These are phyloP conservation scores for Sanghuangporus weigelae DNA, from an alignment of 1,284 basidiomycete species.

Conservation along the genomic window DNA sequence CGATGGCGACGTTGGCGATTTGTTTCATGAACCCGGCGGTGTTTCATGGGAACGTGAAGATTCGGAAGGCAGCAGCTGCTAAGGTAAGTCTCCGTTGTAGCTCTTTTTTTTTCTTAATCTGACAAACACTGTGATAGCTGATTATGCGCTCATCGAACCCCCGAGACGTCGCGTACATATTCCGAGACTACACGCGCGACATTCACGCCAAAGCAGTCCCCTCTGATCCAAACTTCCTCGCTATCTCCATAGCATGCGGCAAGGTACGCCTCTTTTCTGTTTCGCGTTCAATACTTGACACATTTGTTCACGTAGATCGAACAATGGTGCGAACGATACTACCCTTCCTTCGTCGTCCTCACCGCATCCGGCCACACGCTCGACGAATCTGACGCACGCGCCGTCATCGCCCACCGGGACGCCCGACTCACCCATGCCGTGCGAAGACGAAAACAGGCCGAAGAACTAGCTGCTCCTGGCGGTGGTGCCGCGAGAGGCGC, in stretches of 20 bases:
- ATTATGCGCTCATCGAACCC: conserved; percentile 91
- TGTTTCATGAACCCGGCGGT: conserved; percentile 95
- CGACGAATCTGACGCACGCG: conserved; percentile 48
- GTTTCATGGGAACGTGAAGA: conserved; percentile 91
- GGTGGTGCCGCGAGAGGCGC: not conserved
- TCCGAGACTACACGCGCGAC: conserved; percentile 74
- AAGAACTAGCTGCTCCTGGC: not conserved
- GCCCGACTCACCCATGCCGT: conserved; percentile 31
- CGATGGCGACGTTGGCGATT: conserved; percentile 86
- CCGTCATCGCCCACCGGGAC: conserved; percentile 34
- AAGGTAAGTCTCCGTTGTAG: conserved; percentile 41
- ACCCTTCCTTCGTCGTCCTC: conserved; percentile 72
- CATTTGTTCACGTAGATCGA: conserved; percentile 59
- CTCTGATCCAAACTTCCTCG: conserved; percentile 85
- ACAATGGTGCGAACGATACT: conserved; percentile 86
- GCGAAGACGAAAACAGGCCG: conserved; percentile 28
- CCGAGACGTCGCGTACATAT: conserved; percentile 86
- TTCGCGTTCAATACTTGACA: not conserved
- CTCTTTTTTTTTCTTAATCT: conserved; percentile 4
- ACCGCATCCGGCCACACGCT: conserved; percentile 27
- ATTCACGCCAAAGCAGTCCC: conserved; percentile 82
- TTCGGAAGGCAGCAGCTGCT: conserved; percentile 89
- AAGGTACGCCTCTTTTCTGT: conserved; percentile 39
- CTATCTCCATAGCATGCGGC: conserved; percentile 75
- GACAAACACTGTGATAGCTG: conserved; percentile 43